Base-by-base conservation (phyloP, 805 yeast genomes). In the Candida gorgasii region DNA sequence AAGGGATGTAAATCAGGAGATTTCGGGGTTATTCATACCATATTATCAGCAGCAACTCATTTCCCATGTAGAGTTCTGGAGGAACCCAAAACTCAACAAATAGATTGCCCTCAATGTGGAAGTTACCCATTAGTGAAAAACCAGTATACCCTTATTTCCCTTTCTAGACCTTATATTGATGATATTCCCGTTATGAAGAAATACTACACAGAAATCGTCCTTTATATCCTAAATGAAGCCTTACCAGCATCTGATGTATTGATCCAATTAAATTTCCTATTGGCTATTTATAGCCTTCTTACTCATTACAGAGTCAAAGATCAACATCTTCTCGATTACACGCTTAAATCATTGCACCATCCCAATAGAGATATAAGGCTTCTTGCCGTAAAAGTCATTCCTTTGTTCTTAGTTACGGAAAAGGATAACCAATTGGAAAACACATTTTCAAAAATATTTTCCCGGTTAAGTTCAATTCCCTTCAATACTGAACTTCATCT, bases 311-410 rank as follows among this genome's bases (percentile, higher is more conserved):
- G 75, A 39, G 78, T 34, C 3, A 29, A 52, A 40, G 13, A 50
- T 22, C 18, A 20, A 3, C 32, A 18, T 8, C 16, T 42, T 2
- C 34, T 42, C 11, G 37, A 42, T 13, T 36, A 23, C 14, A 73
- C 40, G 12, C 11, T 68, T 30, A 45, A 50, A 2, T 65, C 73
- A 14, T 63, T 80, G 29, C 44, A 55, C 0, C 52, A 57, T 40
- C 59, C 57, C 6, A 72, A 75, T 42, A 61, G 92, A 49, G 84
- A 80, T 44, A 68, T 82, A 0, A 58, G 92, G 37, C 45, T 84
- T 2, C 51, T 79, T 3, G 68, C 80, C 2, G 67, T 78, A 0
- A 71, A 80, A 45, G 50, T 80, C 0, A 45, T 84, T 1, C 86
- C 89, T 0, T 55, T 81, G 8, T 71, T 76, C 46, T 58, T 78